A percentile compares a stretch with the other conserved stretches of the same genome.
phyloP scores from a whole-genome alignment of 345 rosid species.

The Lumnitzera racemosa region DNA sequence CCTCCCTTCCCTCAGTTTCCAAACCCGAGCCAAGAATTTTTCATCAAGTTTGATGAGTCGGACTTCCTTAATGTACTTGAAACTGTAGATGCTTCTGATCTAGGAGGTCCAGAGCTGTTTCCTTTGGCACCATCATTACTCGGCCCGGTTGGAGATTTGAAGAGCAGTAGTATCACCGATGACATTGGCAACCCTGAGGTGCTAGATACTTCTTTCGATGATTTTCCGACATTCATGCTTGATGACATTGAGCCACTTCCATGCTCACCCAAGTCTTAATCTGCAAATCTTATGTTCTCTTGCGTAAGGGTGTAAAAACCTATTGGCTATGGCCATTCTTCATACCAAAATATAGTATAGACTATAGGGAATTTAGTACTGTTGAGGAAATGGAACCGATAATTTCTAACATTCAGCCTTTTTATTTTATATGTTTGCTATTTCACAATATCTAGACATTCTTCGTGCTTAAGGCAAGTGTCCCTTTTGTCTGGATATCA shows the following conservation, averaged over 20 bases:
- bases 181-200: constrained; percentile 4
- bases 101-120: constrained; percentile 24
- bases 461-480: too few species aligned
- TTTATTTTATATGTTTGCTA: too few species aligned
- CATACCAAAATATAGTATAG: too few species aligned
- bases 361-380: too few species aligned
- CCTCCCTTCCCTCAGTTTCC: constrained; percentile 19
- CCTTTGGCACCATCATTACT: constrained; percentile 32
- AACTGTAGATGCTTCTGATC: constrained; percentile 30
- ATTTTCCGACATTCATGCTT: constrained; percentile 64
- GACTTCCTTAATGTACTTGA: constrained; percentile 44
- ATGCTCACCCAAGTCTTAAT: constrained; percentile 39
- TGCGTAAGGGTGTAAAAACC: too few species aligned
- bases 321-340: too few species aligned
- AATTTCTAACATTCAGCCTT: too few species aligned
- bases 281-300: neutral
- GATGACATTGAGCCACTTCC: constrained; percentile 53
- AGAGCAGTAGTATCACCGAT: constrained; percentile 13
- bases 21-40: constrained; percentile 41
- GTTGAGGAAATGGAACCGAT: too few species aligned
- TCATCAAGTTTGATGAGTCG: constrained; percentile 55
- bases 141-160: constrained; percentile 27
- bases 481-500: too few species aligned
- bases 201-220: constrained; percentile 55
- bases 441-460: too few species aligned